phyloP scores from a whole-genome alignment of 2,329 filamentous ascomycete genomes.

The Colletotrichum salicis region DNA sequence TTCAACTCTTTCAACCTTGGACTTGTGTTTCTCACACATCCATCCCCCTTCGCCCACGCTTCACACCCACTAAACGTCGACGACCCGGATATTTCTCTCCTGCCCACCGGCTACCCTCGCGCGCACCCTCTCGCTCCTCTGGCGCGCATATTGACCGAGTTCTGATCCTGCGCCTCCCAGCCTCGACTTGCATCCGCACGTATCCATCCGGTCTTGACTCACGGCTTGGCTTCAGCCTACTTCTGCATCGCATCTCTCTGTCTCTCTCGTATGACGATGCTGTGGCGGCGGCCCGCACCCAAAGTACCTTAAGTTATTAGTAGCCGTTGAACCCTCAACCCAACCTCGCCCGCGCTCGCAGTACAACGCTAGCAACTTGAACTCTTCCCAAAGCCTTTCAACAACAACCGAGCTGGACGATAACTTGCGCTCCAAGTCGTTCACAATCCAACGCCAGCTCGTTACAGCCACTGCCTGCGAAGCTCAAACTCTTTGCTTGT shows the following conservation, averaged over 20 bases:
- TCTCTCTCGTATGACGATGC: slow-evolving; percentile 26
- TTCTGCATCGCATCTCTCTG: slow-evolving; percentile 28
- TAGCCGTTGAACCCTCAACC: slow-evolving; percentile 23
- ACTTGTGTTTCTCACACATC: background rate
- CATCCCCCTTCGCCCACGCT: slow-evolving; percentile 2
- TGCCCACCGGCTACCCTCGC: background rate
- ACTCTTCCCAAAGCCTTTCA: background rate
- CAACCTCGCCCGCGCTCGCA: slow-evolving; percentile 1
- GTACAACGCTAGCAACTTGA: slow-evolving; percentile 4
- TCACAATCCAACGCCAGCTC: background rate
- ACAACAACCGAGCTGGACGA: background rate
- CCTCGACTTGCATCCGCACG: background rate
- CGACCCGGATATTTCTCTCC: slow-evolving; percentile 3
- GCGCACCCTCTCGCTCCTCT: background rate
- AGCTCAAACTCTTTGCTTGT: background rate
- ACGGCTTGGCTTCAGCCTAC: slow-evolving; percentile 30
- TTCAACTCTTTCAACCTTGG: background rate
- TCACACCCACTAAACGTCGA: slow-evolving; percentile 11
- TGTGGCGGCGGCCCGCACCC: slow-evolving; percentile 15
- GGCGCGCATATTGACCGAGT: slow-evolving; percentile 10
- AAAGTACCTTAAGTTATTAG: slow-evolving; percentile 19
- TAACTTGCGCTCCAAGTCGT: background rate
- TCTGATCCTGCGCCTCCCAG: slow-evolving; percentile 12
- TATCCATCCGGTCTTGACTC: slow-evolving; percentile 21
- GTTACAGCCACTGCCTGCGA: background rate